Evolutionary conservation across 305 asterid species (phyloP), one percentile per base, ranked within the genome.

Genomic region (Andrographis paniculata): DNA sequence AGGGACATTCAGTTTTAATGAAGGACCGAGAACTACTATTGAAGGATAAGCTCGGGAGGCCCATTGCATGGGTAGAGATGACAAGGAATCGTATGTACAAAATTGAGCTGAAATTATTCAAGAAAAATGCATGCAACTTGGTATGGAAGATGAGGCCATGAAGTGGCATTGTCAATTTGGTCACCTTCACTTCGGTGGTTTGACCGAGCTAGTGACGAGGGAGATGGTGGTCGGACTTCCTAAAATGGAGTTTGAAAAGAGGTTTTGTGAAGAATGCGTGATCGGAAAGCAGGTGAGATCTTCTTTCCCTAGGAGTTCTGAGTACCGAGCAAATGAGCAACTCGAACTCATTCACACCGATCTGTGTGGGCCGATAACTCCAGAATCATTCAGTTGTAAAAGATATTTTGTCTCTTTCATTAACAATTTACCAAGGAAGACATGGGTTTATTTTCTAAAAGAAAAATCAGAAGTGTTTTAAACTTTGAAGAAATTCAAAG

Each of bases 391-490:
- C 45, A 40, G 45, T n/a, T 14, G 10, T 3, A 40, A 40, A 17
- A 40, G 45, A 18, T 40, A 40, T n/a, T 40, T 40, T n/a, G 19
- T 40, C 19, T n/a, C 45, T 3, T 40, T 40, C 45, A 40, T 40
- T n/a, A 17, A 40, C 16, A 17, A 40, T n/a, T 40, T 40, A 1
- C 14, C 45, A 5, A 40, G 45, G 19, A 40, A 40, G 19, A 40
- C 45, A 1, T 40, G 45, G 45, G 16, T 40, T 6, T 40, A 40
- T 18, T 40, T 40, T 18, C 10, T 40, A 6, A 40, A 40, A 6
- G 45, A 40, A n/a, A n/a, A n/a, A n/a, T n/a, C n/a, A n/a, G n/a
- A 7, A 36, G 42, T 16, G 4, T 36, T 36, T 16, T 3, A 36
- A 16, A 36, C 8, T n/a, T 36, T 36, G 1, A 36, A 36, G 42